phyloP scores from a whole-genome alignment of 2,329 filamentous ascomycete genomes.

The Plenodomus lindquistii region DNA sequence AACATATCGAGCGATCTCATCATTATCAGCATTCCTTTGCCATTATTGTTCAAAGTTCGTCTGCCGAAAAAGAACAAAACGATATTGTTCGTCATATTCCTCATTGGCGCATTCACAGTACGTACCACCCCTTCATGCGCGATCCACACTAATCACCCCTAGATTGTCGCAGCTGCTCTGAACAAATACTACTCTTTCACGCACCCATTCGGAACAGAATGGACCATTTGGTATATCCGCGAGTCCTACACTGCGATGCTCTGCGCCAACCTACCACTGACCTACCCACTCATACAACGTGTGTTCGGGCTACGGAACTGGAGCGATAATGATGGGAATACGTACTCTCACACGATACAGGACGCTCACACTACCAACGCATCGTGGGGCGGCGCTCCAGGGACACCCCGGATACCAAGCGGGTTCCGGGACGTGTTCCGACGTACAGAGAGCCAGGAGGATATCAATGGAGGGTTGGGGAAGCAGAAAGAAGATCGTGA shows the following conservation, averaged over 20 bases:
- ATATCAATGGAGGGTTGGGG: conserved; percentile 21
- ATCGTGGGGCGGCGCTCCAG: conserved; percentile 14
- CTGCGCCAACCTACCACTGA: conserved; percentile 64
- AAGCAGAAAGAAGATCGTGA: conserved; percentile 14
- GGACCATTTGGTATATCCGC: conserved; percentile 63
- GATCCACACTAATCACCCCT: neutral
- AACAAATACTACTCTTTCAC: conserved; percentile 67
- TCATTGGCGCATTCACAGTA: conserved; percentile 52
- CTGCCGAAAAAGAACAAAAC: conserved; percentile 56
- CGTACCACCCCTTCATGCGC: neutral
- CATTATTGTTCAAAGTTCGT: conserved; percentile 50
- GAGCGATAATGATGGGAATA: conserved; percentile 21
- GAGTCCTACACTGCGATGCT: conserved; percentile 63
- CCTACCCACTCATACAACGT: conserved; percentile 60
- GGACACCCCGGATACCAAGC: conserved; percentile 12
- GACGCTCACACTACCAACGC: conserved; percentile 5
- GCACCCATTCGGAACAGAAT: conserved; percentile 59
- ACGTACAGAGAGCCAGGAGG: conserved; percentile 27
- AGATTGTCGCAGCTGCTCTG: conserved; percentile 60
- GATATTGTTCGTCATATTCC: conserved; percentile 59
- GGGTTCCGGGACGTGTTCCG: conserved; percentile 16
- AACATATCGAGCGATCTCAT: conserved; percentile 53
- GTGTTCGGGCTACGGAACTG: conserved; percentile 46
- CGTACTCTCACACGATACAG: conserved; percentile 12
- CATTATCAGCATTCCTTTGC: conserved; percentile 53